Base-by-base conservation (phyloP, 2,329 filamentous ascomycete genomes). In the Ascochyta clinopodiicola region DNA sequence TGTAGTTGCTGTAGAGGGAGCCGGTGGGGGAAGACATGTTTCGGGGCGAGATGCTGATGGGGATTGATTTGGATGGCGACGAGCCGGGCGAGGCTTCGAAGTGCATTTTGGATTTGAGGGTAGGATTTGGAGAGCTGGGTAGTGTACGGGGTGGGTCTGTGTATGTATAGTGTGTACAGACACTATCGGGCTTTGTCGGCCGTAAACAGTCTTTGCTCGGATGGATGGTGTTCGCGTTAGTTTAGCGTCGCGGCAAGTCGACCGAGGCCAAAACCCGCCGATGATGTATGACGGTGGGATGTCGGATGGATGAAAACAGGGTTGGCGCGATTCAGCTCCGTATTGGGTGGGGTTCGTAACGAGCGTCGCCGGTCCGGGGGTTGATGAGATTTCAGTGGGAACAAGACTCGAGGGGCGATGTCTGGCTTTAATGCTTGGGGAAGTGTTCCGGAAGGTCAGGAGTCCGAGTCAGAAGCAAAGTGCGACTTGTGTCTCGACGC, bases 21-120 rank as follows among this genome's bases (percentile, higher is more conserved):
- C 62, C 62, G 13, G 72, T 70, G 8, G 73, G 70, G 12, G 72
- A 75, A 42, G 73, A 63, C 70, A 75, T 74, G 63, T 57, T 72
- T 44, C 68, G 63, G 38, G 66, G 63, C 36, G 66, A 68, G 60
- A 74, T 73, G 59, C 67, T 69, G 56, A 75, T 75, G 40, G 73
- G 70, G n/a, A 73, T 68, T 17, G 73, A 76, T 49, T 73, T 74
- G 52, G 72, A 75, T 12, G 74, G 73, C 56, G 72, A 76, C 17
- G 72, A 71, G 58, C 65, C 62, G 37, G 72, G 72, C 31, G 72
- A 73, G 6, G 67, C 47, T 62, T 75, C 72, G 61, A 75, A 76
- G 49, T 75, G 70, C 73, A 76, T 76, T 6, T 45, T 53, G 49
- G 17, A 34, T 17, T 17, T 17, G 17, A 17, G 17, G 17, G n/a